Conservation (phyloP, 2,329 filamentous ascomycete species). For the Hymenoscyphus linearis region DNA sequence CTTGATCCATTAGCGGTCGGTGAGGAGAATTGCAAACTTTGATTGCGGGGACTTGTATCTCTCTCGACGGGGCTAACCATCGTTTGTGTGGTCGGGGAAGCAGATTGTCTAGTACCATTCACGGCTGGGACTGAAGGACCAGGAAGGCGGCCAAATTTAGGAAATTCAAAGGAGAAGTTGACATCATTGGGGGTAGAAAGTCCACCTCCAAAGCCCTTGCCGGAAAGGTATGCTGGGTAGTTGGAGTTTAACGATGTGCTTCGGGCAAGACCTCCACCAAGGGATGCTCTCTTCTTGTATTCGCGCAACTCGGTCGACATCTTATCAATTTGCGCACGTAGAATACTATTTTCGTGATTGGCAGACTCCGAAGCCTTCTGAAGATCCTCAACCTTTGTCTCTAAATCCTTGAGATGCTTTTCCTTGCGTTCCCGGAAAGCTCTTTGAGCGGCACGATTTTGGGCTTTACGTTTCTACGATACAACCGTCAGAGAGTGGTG, state of each 20-base stretch:
- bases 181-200: slow-evolving; percentile 62
- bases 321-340: slow-evolving; percentile 84
- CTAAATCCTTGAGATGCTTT: slow-evolving; percentile 79
- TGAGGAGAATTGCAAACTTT: slow-evolving; percentile 17
- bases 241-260: slow-evolving; percentile 18
- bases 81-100: slow-evolving; percentile 19
- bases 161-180: slow-evolving; percentile 94
- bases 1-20: slow-evolving; percentile 36
- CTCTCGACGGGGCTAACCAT: slow-evolving; percentile 22
- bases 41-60: slow-evolving; percentile 24
- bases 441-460: slow-evolving; percentile 87
- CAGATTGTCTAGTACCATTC: slow-evolving; percentile 19
- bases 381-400: slow-evolving; percentile 69
- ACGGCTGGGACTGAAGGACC: slow-evolving; percentile 35
- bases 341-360: slow-evolving; percentile 76
- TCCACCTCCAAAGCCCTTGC: slow-evolving; percentile 42
- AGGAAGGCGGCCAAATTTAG: slow-evolving; percentile 77
- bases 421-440: slow-evolving; percentile 95
- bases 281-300: slow-evolving; percentile 79
- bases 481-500: neutral
- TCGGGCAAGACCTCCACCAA: slow-evolving; percentile 35
- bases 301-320: slow-evolving; percentile 80
- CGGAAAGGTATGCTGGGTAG: slow-evolving; percentile 31
- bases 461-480: slow-evolving; percentile 83
- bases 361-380: slow-evolving; percentile 79